phyloP scores from a whole-genome alignment of 2,329 filamentous ascomycete species.

The Nemania sp. region DNA sequence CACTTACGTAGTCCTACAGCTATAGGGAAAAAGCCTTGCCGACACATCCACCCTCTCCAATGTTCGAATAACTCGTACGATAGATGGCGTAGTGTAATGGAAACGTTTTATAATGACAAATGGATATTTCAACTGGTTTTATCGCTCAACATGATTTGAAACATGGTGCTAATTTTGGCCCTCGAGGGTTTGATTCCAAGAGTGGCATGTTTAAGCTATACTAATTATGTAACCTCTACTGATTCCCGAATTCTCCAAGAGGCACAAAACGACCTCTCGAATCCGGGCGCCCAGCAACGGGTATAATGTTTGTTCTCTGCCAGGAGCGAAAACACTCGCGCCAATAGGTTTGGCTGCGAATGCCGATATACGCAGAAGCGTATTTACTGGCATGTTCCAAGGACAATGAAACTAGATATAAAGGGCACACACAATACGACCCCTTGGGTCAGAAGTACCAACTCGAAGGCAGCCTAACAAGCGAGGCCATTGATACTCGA shows the following conservation, averaged over 20 bases:
- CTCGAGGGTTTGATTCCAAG: neutral
- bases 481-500: neutral
- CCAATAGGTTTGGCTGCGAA: slow-evolving; percentile 52
- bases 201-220: neutral
- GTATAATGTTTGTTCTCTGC: slow-evolving; percentile 53
- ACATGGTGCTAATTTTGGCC: neutral
- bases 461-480: neutral
- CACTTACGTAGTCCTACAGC: neutral
- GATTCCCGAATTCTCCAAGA: slow-evolving; percentile 60
- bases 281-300: slow-evolving; percentile 62
- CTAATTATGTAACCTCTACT: slow-evolving; percentile 59
- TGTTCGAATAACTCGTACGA: neutral
- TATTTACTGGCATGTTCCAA: slow-evolving; percentile 38
- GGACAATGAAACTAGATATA: slow-evolving; percentile 3
- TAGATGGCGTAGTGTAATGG: neutral
- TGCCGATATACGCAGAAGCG: slow-evolving; percentile 51
- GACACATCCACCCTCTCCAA: neutral
- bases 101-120: slow-evolving; percentile 15
- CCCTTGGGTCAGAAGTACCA: neutral
- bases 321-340: slow-evolving; percentile 61
- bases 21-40: neutral
- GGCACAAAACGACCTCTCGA: slow-evolving; percentile 60
- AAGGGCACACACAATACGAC: neutral
- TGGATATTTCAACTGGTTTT: neutral
- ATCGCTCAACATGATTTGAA: neutral